Percentiles rank a stretch among this genome's conserved stretches.
Evolutionary conservation across 106 monocot species (phyloP).

Genomic region (Dioscorea zingiberensis): DNA sequence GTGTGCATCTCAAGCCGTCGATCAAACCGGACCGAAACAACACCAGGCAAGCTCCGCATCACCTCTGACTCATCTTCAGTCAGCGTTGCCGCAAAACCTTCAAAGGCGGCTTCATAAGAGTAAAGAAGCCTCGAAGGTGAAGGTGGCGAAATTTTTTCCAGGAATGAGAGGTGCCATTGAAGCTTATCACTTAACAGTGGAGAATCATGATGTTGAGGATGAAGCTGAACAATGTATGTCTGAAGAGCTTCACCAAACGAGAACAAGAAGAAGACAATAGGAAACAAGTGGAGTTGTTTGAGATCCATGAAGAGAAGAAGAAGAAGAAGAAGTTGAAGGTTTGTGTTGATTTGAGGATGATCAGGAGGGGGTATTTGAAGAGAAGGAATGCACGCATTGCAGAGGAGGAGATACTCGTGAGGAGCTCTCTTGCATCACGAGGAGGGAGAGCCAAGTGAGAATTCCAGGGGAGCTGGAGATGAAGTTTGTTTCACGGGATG

Average conservation of each 20-base stretch:
- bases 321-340: neutral
- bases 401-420: conserved; percentile 47
- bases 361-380: conserved; percentile 15
- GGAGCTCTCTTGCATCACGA: conserved; percentile 12
- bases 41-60: conserved; percentile 25
- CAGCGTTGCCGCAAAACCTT: conserved; percentile 76
- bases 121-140: conserved; percentile 70
- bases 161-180: conserved; percentile 78
- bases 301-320: neutral
- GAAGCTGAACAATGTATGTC: conserved; percentile 82
- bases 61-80: conserved; percentile 28
- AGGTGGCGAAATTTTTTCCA: conserved; percentile 20
- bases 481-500: conserved; percentile 22
- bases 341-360: neutral
- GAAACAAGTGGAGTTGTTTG: too few relatives aligned
- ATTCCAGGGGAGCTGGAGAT: neutral
- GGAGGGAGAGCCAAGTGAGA: conserved; percentile 1
- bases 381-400: neutral
- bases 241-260: conserved; percentile 5
- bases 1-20: conserved; percentile 52
- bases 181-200: conserved; percentile 4
- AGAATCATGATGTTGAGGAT: conserved; percentile 18
- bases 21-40: conserved; percentile 59
- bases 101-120: conserved; percentile 59
- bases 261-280: too few relatives aligned